These are phyloP conservation scores for Nepenthes alata DNA, from an alignment of 179 eudicot species.

Conservation along the genomic window DNA sequence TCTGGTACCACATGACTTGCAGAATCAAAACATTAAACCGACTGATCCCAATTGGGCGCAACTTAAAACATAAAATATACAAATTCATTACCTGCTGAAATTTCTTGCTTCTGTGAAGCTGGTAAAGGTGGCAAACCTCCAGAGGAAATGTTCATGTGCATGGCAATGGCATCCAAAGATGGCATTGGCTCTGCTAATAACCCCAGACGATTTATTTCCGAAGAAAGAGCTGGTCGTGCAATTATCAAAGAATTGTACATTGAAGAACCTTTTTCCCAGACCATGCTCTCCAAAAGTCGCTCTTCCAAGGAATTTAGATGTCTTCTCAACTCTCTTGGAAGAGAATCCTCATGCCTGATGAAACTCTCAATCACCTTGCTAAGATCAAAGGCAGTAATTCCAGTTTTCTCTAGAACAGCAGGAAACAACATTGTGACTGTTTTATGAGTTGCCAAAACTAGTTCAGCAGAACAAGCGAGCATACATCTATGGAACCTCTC, in stretches of 20 bases:
- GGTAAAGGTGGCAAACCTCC: constrained; percentile 57
- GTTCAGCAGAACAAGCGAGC: constrained; percentile 99
- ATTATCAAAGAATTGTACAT: constrained; percentile 89
- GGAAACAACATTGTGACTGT: constrained; percentile 96
- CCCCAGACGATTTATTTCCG: constrained; percentile 68
- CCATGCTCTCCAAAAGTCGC: constrained; percentile 90
- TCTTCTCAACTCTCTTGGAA: constrained; percentile 85
- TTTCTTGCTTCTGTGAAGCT: constrained; percentile 43
- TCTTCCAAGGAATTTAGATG: constrained; percentile 93
- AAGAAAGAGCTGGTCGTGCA: constrained; percentile 64
- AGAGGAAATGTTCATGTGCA: constrained; percentile 49
- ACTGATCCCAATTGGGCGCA: background rate
- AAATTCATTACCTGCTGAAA: constrained; percentile 35
- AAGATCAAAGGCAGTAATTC: constrained; percentile 95
- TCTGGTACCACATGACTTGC: no score
- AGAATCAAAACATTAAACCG: background rate
- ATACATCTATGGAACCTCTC: constrained; percentile 96
- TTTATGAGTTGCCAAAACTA: constrained; percentile 95
- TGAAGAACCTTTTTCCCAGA: constrained; percentile 98
- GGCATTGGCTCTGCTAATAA: constrained; percentile 97
- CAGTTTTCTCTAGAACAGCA: constrained; percentile 89
- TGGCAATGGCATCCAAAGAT: constrained; percentile 81
- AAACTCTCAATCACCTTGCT: constrained; percentile 99
- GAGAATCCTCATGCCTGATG: constrained; percentile 83
- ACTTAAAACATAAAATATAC: background rate